These are phyloP conservation scores for Oropetium thomaeum DNA, from an alignment of 176 grass and related monocot genomes.

Conservation along the genomic window DNA sequence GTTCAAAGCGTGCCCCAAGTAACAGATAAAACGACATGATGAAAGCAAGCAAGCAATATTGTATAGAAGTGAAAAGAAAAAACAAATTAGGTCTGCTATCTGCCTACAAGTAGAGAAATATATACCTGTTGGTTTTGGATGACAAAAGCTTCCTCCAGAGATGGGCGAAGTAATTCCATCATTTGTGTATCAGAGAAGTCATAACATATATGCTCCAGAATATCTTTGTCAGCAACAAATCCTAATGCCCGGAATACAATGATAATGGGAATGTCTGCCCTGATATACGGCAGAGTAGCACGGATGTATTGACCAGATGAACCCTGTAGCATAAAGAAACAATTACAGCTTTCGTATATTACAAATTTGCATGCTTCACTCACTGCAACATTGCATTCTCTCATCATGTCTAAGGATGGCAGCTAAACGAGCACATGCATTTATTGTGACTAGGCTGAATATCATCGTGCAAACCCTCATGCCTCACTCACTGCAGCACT, in stretches of 20 bases:
- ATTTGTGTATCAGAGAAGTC: constrained; percentile 97
- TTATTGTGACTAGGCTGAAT: background rate
- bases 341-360: background rate
- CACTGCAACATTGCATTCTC: background rate
- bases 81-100: background rate
- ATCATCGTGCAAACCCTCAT: background rate
- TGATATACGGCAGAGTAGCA: constrained; percentile 96
- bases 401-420: background rate
- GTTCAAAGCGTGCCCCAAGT: background rate
- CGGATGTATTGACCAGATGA: constrained; percentile 98
- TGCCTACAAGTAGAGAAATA: constrained; percentile 17
- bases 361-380: background rate
- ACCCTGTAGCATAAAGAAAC: constrained; percentile 48
- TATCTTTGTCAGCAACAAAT: constrained; percentile 99
- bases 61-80: background rate
- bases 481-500: background rate
- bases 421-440: constrained; percentile 20
- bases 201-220: constrained; percentile 97
- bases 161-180: constrained; percentile 96
- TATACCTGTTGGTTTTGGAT: constrained; percentile 99
- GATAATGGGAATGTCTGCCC: constrained; percentile 94
- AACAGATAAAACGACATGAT: constrained; percentile 8
- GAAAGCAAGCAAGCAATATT: background rate
- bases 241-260: constrained; percentile 96
- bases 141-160: constrained; percentile 93